Percentiles rank a stretch among this genome's conserved stretches.
phyloP scores from a whole-genome alignment of 75 land plant species.

The Pinus tabuliformis region DNA sequence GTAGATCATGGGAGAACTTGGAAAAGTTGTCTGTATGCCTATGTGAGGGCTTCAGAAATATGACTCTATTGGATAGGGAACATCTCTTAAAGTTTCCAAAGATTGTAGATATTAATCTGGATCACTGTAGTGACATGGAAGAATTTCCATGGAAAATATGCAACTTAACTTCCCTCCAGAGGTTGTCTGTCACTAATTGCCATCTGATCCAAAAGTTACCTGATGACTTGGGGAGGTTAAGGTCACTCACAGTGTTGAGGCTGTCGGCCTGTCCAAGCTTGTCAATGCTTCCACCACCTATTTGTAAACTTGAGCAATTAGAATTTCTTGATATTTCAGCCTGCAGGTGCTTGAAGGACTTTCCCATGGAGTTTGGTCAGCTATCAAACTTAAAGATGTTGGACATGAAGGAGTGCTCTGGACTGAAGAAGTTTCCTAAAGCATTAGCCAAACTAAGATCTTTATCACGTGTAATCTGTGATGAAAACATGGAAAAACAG shows the following conservation, averaged over 20 bases:
- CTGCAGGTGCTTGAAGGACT: conserved; percentile 34
- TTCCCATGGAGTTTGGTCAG: conserved; percentile 40
- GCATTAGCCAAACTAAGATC: background rate
- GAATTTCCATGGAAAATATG: conserved; percentile 38
- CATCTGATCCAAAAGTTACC: conserved; percentile 42
- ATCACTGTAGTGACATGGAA: conserved; percentile 43
- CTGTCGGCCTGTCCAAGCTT: conserved; percentile 50
- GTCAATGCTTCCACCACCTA: conserved; percentile 33
- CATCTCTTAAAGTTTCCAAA: conserved; percentile 22
- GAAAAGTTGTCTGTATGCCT: conserved; percentile 39
- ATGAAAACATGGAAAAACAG: background rate
- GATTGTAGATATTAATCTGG: conserved; percentile 41
- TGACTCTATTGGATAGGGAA: conserved; percentile 5
- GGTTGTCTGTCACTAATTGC: conserved; percentile 47
- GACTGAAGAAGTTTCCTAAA: conserved; percentile 27
- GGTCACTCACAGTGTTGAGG: conserved; percentile 32
- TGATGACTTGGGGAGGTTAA: conserved; percentile 27
- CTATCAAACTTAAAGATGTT: conserved; percentile 44
- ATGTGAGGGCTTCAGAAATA: conserved; percentile 28
- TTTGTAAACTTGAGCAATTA: conserved; percentile 26
- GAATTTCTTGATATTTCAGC: conserved; percentile 55
- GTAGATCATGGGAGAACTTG: conserved; percentile 20
- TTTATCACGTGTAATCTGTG: conserved; percentile 5
- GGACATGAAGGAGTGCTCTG: conserved; percentile 61
- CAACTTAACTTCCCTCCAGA: conserved; percentile 21